Conservation (phyloP, 108 stramenopile species). For the Conticribra weissflogii region DNA sequence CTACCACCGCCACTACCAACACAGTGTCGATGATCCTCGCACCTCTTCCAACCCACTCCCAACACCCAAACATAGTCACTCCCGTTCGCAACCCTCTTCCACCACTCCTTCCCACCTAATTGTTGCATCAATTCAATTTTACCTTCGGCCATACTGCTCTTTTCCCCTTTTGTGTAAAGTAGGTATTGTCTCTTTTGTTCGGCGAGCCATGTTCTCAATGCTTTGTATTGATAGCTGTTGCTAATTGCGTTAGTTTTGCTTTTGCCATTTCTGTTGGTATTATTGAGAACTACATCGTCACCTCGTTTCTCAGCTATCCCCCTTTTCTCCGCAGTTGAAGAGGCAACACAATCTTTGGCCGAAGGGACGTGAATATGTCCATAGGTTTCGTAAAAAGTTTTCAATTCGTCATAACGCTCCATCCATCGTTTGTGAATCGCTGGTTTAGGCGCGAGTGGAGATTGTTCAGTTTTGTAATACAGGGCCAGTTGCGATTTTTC, state of each 20-base stretch:
- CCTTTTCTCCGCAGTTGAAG: no score
- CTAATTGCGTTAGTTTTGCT: neutral
- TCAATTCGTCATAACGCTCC: slow-evolving; percentile 4
- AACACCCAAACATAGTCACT: neutral
- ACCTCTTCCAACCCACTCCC: neutral
- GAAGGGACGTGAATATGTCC: slow-evolving; percentile 3
- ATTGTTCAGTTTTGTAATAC: neutral
- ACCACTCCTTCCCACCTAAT: neutral
- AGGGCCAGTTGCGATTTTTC: neutral
- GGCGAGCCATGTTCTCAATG: slow-evolving; percentile 4
- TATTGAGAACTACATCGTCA: neutral
- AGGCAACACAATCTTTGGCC: neutral
- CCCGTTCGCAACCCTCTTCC: neutral
- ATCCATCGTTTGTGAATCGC: neutral
- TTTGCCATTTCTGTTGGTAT: neutral
- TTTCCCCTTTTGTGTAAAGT: slow-evolving; percentile 8
- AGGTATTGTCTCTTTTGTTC: slow-evolving; percentile 16
- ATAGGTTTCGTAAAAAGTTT: neutral
- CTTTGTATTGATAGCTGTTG: slow-evolving; percentile 4
- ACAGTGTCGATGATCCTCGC: neutral
- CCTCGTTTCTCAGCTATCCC: no score
- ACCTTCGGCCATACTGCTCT: slow-evolving; percentile 12
- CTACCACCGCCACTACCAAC: neutral
- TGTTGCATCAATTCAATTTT: slow-evolving; percentile 7
- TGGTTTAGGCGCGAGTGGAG: no score